Conservation (phyloP, 2,329 filamentous ascomycete genomes). For the Curvularia lunata region DNA sequence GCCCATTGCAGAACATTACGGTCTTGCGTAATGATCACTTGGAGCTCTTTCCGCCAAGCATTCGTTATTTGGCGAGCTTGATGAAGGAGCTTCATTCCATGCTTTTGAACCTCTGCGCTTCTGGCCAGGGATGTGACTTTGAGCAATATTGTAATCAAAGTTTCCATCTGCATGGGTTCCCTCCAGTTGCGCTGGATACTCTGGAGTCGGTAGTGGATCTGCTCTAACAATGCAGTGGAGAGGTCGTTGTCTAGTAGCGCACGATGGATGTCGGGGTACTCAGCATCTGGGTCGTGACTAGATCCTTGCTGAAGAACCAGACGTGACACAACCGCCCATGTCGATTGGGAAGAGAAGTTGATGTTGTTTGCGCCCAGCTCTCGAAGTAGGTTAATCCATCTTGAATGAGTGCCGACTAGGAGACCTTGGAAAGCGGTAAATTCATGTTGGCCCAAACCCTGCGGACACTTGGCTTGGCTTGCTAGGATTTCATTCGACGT, state of each 20-base stretch:
- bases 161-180: constrained; percentile 64
- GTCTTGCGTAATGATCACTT: constrained; percentile 47
- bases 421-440: constrained; percentile 60
- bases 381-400: constrained; percentile 58
- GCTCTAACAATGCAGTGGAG: constrained; percentile 55
- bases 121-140: constrained; percentile 46
- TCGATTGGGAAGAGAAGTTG: constrained; percentile 65
- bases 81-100: constrained; percentile 46
- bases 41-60: constrained; percentile 60
- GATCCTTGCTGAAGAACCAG: constrained; percentile 65
- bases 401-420: constrained; percentile 53
- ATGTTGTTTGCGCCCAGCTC: constrained; percentile 62
- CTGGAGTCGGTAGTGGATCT: constrained; percentile 56
- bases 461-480: constrained; percentile 57
- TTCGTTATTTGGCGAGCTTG: constrained; percentile 54
- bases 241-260: constrained; percentile 60
- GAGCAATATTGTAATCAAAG: constrained; percentile 60
- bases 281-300: constrained; percentile 21
- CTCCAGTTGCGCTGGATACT: constrained; percentile 63
- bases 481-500: constrained; percentile 64
- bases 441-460: constrained; percentile 58
- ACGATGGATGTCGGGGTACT: constrained; percentile 55
- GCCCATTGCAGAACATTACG: constrained; percentile 54
- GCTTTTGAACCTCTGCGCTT: constrained; percentile 17
- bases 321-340: constrained; percentile 58